These are phyloP conservation scores for Chenopodium quinoa DNA, from an alignment of 148 eudicot species.

Conservation along the genomic window DNA sequence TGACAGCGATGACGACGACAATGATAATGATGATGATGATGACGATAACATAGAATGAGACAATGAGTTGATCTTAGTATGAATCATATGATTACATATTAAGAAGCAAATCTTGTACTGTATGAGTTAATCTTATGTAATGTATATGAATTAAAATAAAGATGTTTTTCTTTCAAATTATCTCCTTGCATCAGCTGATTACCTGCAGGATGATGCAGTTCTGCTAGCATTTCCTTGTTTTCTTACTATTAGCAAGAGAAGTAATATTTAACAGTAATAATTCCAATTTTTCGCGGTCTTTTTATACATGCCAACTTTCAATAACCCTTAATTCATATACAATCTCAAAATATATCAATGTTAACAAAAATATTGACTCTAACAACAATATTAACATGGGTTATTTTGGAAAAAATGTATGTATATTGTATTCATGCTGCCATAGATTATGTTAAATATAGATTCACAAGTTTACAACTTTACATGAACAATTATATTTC, in stretches of 20 bases:
- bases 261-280: no score
- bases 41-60: constrained; percentile 14
- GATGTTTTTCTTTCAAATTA: not conserved
- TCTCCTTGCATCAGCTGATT: not conserved
- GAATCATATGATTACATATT: constrained; percentile 1
- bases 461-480: no score
- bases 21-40: constrained; percentile 16
- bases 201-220: not conserved
- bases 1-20: not conserved
- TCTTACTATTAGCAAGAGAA: no score
- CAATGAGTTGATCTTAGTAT: constrained; percentile 13
- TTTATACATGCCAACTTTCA: no score
- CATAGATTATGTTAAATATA: no score
- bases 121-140: constrained; percentile 8
- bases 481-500: no score
- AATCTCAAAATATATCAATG: no score
- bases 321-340: no score
- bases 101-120: constrained; percentile 12
- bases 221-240: not conserved
- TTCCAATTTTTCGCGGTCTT: no score
- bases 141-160: constrained; percentile 22
- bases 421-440: no score
- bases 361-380: no score
- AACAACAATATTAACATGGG: not conserved
- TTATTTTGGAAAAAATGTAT: not conserved